Evolutionary conservation across 352 stramenopile genomes (phyloP).

Genomic region (Saprolegnia diclina): DNA sequence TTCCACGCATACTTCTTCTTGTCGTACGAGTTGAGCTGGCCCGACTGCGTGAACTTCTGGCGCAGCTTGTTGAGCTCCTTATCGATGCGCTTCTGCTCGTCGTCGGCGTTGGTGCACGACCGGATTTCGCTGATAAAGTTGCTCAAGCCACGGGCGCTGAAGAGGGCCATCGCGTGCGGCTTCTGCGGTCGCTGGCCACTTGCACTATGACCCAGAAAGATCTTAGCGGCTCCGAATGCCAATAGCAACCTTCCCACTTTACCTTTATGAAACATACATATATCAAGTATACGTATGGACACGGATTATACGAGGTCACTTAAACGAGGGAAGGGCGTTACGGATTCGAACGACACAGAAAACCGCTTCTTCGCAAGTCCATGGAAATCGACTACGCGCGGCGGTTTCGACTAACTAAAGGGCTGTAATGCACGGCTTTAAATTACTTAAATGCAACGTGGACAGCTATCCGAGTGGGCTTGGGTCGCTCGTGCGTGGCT

Average conservation of each 20-base stretch:
- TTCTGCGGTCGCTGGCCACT: neutral
- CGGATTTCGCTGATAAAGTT: constrained; percentile 81
- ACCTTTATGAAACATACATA: too few relatives aligned
- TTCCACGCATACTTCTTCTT: constrained; percentile 99
- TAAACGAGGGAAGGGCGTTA: neutral
- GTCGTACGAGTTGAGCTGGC: constrained; percentile 90
- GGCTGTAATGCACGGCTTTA: too few relatives aligned
- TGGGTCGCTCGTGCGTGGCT: too few relatives aligned
- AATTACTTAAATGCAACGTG: too few relatives aligned
- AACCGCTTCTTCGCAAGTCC: neutral
- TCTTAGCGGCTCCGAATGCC: neutral
- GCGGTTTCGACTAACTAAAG: neutral
- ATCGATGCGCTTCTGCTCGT: constrained; percentile 93
- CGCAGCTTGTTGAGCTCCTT: constrained; percentile 98
- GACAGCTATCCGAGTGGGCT: too few relatives aligned
- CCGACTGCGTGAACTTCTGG: constrained; percentile 91
- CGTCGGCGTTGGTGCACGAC: constrained; percentile 78
- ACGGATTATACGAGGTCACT: neutral
- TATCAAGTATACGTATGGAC: too few relatives aligned
- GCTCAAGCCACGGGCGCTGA: constrained; percentile 70
- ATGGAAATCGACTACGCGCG: neutral
- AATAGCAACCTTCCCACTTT: neutral
- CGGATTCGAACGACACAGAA: neutral
- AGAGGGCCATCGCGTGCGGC: constrained; percentile 52
- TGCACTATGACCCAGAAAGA: neutral